These are phyloP conservation scores for Ophiostoma australiae DNA, from an alignment of 2,329 filamentous ascomycete species.

Conservation along the genomic window DNA sequence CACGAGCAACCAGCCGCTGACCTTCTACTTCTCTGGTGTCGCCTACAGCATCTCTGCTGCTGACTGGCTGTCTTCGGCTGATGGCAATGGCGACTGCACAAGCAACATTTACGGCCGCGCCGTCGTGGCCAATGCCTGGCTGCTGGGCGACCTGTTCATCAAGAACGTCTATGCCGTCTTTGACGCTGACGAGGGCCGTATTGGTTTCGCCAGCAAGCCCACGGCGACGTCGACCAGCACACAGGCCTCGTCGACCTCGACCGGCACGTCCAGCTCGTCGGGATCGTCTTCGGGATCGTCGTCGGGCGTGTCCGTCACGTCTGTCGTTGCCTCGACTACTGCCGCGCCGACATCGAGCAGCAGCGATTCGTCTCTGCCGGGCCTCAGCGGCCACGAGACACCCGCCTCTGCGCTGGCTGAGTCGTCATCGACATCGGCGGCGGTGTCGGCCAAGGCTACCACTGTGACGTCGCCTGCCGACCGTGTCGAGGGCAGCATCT, in stretches of 20 bases:
- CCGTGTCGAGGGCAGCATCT: slow-evolving; percentile 28
- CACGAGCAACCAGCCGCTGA: slow-evolving; percentile 54
- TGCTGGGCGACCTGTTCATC: slow-evolving; percentile 79
- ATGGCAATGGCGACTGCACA: slow-evolving; percentile 46
- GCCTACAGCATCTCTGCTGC: slow-evolving; percentile 61
- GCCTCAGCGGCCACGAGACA: slow-evolving; percentile 38
- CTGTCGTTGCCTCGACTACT: slow-evolving; percentile 16
- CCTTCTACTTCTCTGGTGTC: slow-evolving; percentile 63
- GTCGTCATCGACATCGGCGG: slow-evolving; percentile 26
- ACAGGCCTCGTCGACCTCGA: not conserved
- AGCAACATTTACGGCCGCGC: slow-evolving; percentile 72
- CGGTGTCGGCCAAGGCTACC: slow-evolving; percentile 27
- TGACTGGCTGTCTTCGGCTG: slow-evolving; percentile 60
- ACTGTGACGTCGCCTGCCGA: slow-evolving; percentile 30
- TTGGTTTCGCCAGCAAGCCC: slow-evolving; percentile 36
- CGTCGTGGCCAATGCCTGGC: slow-evolving; percentile 63
- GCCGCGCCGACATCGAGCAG: not conserved
- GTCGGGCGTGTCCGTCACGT: slow-evolving; percentile 23
- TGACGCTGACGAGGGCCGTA: slow-evolving; percentile 62
- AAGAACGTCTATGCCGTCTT: slow-evolving; percentile 89
- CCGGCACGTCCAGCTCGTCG: slow-evolving; percentile 19
- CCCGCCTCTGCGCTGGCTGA: slow-evolving; percentile 30
- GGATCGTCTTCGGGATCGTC: slow-evolving; percentile 26
- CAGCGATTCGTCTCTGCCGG: slow-evolving; percentile 28
- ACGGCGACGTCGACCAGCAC: slow-evolving; percentile 13